Conservation (phyloP, 352 stramenopile species). For the Globisporangium middletonii region DNA sequence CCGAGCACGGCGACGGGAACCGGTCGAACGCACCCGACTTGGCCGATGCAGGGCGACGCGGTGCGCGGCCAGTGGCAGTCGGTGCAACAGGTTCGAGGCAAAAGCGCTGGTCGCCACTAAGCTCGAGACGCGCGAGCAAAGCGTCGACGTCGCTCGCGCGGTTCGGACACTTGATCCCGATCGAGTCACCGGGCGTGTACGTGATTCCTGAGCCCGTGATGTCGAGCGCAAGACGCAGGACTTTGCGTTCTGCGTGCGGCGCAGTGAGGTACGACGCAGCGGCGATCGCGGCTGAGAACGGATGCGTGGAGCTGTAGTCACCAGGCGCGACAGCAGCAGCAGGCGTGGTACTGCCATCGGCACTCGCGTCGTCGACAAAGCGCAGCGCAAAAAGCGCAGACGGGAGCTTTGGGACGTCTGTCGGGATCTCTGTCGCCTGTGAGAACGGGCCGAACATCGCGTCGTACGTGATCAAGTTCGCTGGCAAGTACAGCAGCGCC, state of each 20-base stretch:
- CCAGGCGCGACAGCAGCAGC: background rate
- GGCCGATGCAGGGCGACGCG: slow-evolving; percentile 1
- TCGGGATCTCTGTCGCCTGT: slow-evolving; percentile 25
- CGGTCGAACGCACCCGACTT: slow-evolving; percentile 30
- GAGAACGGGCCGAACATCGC: slow-evolving; percentile 46
- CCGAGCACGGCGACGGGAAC: slow-evolving; percentile 47
- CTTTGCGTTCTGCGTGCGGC: slow-evolving; percentile 39
- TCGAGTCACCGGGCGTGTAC: slow-evolving; percentile 80
- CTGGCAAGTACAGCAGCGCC: slow-evolving; percentile 23
- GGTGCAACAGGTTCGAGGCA: slow-evolving; percentile 25
- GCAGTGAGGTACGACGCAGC: slow-evolving; percentile 49
- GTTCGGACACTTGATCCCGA: slow-evolving; percentile 85
- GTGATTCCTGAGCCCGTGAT: slow-evolving; percentile 37
- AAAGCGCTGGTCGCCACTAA: slow-evolving; percentile 30
- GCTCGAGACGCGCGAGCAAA: slow-evolving; percentile 44
- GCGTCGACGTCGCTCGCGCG: slow-evolving; percentile 50
- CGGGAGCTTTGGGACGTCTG: slow-evolving; percentile 54
- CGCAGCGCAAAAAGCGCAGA: slow-evolving; percentile 38
- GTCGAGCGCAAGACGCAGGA: slow-evolving; percentile 49
- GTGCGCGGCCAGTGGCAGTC: slow-evolving; percentile 13
- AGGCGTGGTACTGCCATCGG: too few relatives aligned
- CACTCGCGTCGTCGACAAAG: slow-evolving; percentile 20
- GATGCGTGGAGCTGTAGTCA: slow-evolving; percentile 41
- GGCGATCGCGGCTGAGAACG: slow-evolving; percentile 38
- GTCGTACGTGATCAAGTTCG: slow-evolving; percentile 46